A percentile compares a stretch with the other conserved stretches of the same genome.
Conservation (phyloP, 139 green algal genomes). For the Pleodorina starrii region DNA sequence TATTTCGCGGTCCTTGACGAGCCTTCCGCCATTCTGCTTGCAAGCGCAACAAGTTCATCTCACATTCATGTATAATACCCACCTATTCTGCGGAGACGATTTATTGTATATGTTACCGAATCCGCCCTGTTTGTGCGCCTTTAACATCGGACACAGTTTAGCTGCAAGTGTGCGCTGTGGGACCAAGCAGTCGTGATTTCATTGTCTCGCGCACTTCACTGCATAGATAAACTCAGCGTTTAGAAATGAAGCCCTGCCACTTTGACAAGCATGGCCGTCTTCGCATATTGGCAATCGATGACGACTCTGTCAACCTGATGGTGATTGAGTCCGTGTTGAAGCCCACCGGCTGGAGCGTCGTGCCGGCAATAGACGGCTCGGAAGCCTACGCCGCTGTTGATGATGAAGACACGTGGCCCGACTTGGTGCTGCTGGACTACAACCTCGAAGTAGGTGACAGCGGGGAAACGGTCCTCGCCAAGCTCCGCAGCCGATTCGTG, state of each 20-base stretch:
- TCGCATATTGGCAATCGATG: slow-evolving; percentile 56
- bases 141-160: too few species aligned
- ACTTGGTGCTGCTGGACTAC: slow-evolving; percentile 67
- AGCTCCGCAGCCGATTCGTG: slow-evolving; percentile 47
- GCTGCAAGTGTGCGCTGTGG: too few species aligned
- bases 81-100: too few species aligned
- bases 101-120: too few species aligned
- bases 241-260: slow-evolving; percentile 50
- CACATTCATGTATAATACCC: too few species aligned
- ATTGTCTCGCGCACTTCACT: too few species aligned
- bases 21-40: too few species aligned
- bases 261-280: slow-evolving; percentile 49
- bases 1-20: too few species aligned
- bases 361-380: slow-evolving; percentile 53
- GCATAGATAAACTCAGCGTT: too few species aligned
- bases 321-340: slow-evolving; percentile 61
- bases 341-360: slow-evolving; percentile 53
- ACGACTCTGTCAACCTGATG: slow-evolving; percentile 66
- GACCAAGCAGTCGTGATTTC: too few species aligned
- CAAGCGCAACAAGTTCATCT: too few species aligned
- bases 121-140: too few species aligned
- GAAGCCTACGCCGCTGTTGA: slow-evolving; percentile 47
- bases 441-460: slow-evolving; percentile 57
- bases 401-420: slow-evolving; percentile 51
- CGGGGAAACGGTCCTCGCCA: slow-evolving; percentile 48